Evolutionary conservation across 495 filamentous ascomycete genomes (phyloP), one percentile per base, ranked within the genome.

Genomic region (Rhizodiscina lignyota): DNA sequence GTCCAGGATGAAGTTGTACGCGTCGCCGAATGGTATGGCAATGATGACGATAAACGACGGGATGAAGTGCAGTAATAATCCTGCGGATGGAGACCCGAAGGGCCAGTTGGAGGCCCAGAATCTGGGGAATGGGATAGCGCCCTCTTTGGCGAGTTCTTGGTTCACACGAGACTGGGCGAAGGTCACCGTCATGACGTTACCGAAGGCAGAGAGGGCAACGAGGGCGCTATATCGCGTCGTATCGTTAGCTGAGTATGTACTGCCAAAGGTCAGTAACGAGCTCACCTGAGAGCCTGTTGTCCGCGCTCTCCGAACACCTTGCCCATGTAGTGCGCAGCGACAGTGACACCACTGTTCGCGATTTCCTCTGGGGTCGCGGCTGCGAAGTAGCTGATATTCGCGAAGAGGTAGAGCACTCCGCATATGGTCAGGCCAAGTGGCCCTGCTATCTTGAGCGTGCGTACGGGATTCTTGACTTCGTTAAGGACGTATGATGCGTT

Each of bases 311-410:
- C 74, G 39, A 79, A 76, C 32, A 81, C 65, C 38, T 81, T 79
- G 16, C 66, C 53, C 52, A 81, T 78, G 52, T 81, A 70, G 1
- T 64, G 44, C 0, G 70, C 74, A 2, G 74, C 77, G 15, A 79
- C 66, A 6, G 77, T 64, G 12, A 66, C 62, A 15, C 67, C 68
- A 0, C 70, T 70, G 3, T 56, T 56, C 5, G 72, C 54, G 44
- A 81, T 68, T 31, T 79, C 70, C 15, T 67, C 61, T 40, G 70
- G 72, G 16, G 72, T 62, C 4, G 80, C 72, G 0, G 71, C 77
- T 3, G 71, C 72, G 40, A 81, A 79, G 51, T 80, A 82, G 37
- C 76, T 74, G 32, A 82, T 68, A 53, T 82, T 80, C 45, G 66
- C 68, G 18, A 80, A 48, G 52, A 81, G 70, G 54, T 79, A 81